Base-by-base conservation (phyloP, 176 grass and related monocot species). In the Zoysia japonica region DNA sequence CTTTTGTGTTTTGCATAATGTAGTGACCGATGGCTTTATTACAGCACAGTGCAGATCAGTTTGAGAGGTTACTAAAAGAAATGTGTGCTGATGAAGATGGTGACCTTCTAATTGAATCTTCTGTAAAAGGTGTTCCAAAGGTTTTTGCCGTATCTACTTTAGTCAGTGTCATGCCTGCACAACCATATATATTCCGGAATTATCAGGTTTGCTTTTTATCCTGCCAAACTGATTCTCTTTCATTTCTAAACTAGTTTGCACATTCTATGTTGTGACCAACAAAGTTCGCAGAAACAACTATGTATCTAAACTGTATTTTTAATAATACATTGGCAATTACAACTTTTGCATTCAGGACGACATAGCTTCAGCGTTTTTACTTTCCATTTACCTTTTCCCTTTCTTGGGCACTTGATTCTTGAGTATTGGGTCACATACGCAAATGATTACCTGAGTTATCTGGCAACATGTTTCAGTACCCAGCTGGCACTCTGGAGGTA, bases 1-100 rank as follows among this genome's bases (percentile, higher is more conserved):
- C 48, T 70, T 74, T 77, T 37, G 65, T 79, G 72, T 57, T 80
- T 9, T 71, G 10, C 52, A 71, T 13, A 7, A 12, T 89, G 51
- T 60, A 73, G 65, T 75, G 61, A 77, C 47, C 14, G 64, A 68
- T 48, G 52, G 17, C 47, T 89, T 87, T 55, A 83, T 92, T 92
- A 68, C 92, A 97, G 95, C 95, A 98, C 86, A 98, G 92, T 54
- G 95, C 95, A 82, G 95, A 98, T 85, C 95, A 94, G 87, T 98
- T 98, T 55, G 95, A 98, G 83, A 86, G 85, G 75, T 84, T 98
- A 85, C 68, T 98, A 53, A 87, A 98, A 75, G 92, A 98, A 78
- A 94, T 98, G 84, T 98, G 92, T 76, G 88, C 81, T 75, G 92
- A 98, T 56, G 95, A 98, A 78, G 95, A 98, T 81, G 95, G 95